A percentile compares a stretch with the other conserved stretches of the same genome.
Evolutionary conservation across 768 basidiomycete species (phyloP).

Genomic region (Cantharellus anzutake): DNA sequence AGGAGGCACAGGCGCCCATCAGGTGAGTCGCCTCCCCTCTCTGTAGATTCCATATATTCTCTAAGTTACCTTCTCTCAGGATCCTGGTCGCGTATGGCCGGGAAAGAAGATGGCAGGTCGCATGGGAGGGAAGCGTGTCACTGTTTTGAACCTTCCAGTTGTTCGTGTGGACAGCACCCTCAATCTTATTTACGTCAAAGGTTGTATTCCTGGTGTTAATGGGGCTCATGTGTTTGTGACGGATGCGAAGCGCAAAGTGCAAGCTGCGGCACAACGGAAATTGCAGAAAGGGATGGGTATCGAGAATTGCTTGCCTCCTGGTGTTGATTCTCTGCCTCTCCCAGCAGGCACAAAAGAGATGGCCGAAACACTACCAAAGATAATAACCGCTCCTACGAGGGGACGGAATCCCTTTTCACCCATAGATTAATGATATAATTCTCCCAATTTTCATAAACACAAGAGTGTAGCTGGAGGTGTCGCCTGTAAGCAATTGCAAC

Average conservation of each 20-base stretch:
- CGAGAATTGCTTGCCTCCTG: slow-evolving; percentile 44
- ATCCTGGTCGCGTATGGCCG: slow-evolving; percentile 89
- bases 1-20: slow-evolving; percentile 88
- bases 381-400: slow-evolving; percentile 41
- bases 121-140: slow-evolving; percentile 67
- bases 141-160: slow-evolving; percentile 75
- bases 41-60: too few species aligned
- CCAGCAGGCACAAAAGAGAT: slow-evolving; percentile 73
- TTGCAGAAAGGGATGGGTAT: slow-evolving; percentile 54
- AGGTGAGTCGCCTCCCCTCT: slow-evolving; percentile 28
- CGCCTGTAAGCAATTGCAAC: too few species aligned
- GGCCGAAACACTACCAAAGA: slow-evolving; percentile 41
- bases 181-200: slow-evolving; percentile 79
- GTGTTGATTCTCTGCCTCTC: slow-evolving; percentile 74
- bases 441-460: background rate
- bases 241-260: slow-evolving; percentile 80
- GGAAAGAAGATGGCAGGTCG: slow-evolving; percentile 98
- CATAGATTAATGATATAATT: background rate
- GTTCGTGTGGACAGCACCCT: slow-evolving; percentile 72
- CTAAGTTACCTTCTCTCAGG: slow-evolving; percentile 27
- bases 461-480: too few species aligned
- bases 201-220: slow-evolving; percentile 80
- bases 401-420: slow-evolving; percentile 8
- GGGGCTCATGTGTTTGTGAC: slow-evolving; percentile 69
- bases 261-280: slow-evolving; percentile 38